Conservation (phyloP, 1,139 yeast species). For the Blastobotrys arbuscula region DNA sequence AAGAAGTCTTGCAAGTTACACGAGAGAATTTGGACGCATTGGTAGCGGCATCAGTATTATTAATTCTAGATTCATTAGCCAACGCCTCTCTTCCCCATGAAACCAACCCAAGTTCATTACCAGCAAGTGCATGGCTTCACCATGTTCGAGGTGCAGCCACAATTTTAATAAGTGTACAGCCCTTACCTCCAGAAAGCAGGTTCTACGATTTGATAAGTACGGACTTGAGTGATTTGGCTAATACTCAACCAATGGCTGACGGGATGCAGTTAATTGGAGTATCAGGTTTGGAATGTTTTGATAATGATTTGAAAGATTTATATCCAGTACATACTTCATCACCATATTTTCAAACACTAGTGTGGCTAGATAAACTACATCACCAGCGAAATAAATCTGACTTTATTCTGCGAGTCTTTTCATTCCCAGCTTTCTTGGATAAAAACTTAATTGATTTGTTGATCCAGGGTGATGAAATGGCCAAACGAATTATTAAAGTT, state of each 20-base stretch:
- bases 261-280: slow-evolving; percentile 17
- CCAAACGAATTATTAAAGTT: slow-evolving; percentile 84
- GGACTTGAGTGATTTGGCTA: slow-evolving; percentile 67
- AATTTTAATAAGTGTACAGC: slow-evolving; percentile 90
- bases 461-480: slow-evolving; percentile 77
- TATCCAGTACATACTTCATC: slow-evolving; percentile 81
- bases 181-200: slow-evolving; percentile 61
- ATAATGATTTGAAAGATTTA: slow-evolving; percentile 73
- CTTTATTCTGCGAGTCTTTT: slow-evolving; percentile 79
- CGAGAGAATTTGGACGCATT: slow-evolving; percentile 85
- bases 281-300: slow-evolving; percentile 69
- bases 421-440: slow-evolving; percentile 88
- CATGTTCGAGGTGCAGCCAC: slow-evolving; percentile 98
- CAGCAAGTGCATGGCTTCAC: slow-evolving; percentile 94
- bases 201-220: slow-evolving; percentile 40
- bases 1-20: slow-evolving; percentile 78
- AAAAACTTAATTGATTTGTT: slow-evolving; percentile 67
- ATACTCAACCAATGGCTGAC: slow-evolving; percentile 38
- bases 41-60: slow-evolving; percentile 82
- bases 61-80: slow-evolving; percentile 90
- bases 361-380: slow-evolving; percentile 78
- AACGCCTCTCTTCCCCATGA: slow-evolving; percentile 71
- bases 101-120: slow-evolving; percentile 45
- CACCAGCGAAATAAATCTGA: slow-evolving; percentile 75
- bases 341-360: slow-evolving; percentile 80